Conservation (phyloP, 2,329 filamentous ascomycete species). For the Keithomyces neogunnii region DNA sequence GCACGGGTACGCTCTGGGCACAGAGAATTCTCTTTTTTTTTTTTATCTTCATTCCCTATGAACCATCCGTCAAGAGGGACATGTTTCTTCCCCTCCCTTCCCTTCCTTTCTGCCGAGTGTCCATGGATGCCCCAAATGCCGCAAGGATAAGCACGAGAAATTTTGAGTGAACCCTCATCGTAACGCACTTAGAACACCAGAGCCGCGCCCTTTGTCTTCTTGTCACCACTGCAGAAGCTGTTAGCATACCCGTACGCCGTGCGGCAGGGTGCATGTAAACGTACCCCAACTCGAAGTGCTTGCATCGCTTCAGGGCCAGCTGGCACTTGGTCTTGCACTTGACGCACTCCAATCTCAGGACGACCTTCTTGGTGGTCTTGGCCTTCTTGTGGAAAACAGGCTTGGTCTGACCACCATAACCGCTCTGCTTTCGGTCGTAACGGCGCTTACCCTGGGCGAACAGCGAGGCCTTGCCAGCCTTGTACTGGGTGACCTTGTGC, state of each 20-base stretch:
- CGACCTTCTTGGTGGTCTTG: conserved; percentile 99
- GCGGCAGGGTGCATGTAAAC: conserved; percentile 28
- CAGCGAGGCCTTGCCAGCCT: conserved; percentile 90
- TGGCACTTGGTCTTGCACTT: conserved; percentile 97
- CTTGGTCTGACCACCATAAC: conserved; percentile 99
- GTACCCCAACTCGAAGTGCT: conserved; percentile 99
- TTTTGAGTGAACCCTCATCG: conserved; percentile 28
- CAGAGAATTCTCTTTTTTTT: conserved; percentile 14
- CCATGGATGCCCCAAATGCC: conserved; percentile 37
- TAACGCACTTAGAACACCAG: conserved; percentile 88
- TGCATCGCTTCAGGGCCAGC: conserved; percentile 98
- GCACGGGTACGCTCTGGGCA: background rate
- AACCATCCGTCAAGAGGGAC: conserved; percentile 33
- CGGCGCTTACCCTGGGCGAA: conserved; percentile 99
- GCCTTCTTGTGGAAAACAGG: conserved; percentile 99
- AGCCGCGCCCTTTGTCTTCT: conserved; percentile 99
- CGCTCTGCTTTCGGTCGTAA: conserved; percentile 98
- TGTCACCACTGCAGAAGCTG: conserved; percentile 75
- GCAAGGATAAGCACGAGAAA: conserved; percentile 35
- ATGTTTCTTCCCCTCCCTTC: conserved; percentile 35
- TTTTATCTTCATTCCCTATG: conserved; percentile 29
- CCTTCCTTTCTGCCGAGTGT: conserved; percentile 21
- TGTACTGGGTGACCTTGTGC: conserved; percentile 95
- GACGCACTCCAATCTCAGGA: conserved; percentile 96
- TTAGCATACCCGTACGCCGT: background rate